A percentile compares a stretch with the other conserved stretches of the same genome.
phyloP scores from a whole-genome alignment of 345 rosid genomes.

The Eucalyptus regnans region DNA sequence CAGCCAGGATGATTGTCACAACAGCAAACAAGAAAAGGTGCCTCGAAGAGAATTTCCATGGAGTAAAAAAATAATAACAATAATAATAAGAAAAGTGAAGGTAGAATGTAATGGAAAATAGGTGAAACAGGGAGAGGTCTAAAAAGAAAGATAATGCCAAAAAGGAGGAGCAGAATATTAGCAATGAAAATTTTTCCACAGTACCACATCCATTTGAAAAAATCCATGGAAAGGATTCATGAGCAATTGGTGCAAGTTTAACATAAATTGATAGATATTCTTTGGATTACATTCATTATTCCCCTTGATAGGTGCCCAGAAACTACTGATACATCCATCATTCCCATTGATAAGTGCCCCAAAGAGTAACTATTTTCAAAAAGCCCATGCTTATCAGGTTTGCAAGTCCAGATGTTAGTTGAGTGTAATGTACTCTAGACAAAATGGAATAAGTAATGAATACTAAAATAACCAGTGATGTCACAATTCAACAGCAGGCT shows the following conservation, averaged over 20 bases:
- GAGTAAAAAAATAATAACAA: background rate
- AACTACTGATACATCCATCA: background rate
- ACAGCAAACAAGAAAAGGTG: background rate
- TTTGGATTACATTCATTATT: background rate
- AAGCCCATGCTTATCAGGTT: background rate
- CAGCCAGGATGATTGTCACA: background rate
- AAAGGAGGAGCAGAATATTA: background rate
- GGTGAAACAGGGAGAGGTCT: background rate
- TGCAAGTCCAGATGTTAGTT: background rate
- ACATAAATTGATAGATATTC: background rate
- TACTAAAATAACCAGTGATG: background rate
- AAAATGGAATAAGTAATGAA: background rate
- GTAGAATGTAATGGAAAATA: background rate
- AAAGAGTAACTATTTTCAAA: background rate
- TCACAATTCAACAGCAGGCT: background rate
- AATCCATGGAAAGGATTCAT: background rate
- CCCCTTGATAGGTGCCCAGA: background rate
- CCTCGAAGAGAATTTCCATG: background rate
- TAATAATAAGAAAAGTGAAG: background rate
- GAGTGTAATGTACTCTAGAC: background rate
- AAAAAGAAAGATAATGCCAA: background rate
- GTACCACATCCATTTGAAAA: background rate
- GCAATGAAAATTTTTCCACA: background rate
- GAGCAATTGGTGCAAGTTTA: background rate
- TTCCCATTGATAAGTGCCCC: background rate